Evolutionary conservation across 116 monocot species (phyloP), one percentile per base, ranked within the genome.

Genomic region (Posidonia oceanica): DNA sequence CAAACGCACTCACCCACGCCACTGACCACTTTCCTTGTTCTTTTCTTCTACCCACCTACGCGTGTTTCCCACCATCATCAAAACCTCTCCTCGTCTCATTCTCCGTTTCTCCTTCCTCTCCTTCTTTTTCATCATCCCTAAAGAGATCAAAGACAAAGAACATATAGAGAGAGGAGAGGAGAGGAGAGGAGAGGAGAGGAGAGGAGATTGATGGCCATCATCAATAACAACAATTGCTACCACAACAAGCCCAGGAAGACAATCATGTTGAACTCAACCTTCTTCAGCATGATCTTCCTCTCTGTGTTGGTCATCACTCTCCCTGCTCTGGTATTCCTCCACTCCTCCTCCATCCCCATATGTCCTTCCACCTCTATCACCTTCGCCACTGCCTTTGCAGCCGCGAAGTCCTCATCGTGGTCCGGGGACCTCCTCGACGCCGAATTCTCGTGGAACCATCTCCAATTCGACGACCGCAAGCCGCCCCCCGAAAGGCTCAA

Each of bases 401-500:
- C 57, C 57, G 0, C 15, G 54, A 14, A 71, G 39, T 1, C 63
- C 20, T 56, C 79, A 39, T 0, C 55, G 64, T 87, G 74, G 75
- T 71, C 85, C 17, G 91, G 91, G 58, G 85, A 96, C 72, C 87
- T 96, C 39, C 88, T 84, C 37, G 41, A 73, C 5, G 77, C 75
- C 0, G 79, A 83, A 2, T 91, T 89, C 75, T 91, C 96, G 16
- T 91, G 96, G 96, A 96, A 96, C 81, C 72, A 59, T n/a, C 84
- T 96, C 5, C 57, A 23, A 12, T 77, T 91, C 71, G 8, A 72
- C 64, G 57, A 37, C 44, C 18, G 51, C 4, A 56, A 37, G 15
- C 81, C 79, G 23, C 85, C 85, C 1, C 82, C 89, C 0, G 61
- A 56, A 20, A 36, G 48, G 7, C 83, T 91, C 38, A 83, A 77